Base-by-base conservation (phyloP, 2,329 filamentous ascomycete species). In the Diaporthe ampelina region DNA sequence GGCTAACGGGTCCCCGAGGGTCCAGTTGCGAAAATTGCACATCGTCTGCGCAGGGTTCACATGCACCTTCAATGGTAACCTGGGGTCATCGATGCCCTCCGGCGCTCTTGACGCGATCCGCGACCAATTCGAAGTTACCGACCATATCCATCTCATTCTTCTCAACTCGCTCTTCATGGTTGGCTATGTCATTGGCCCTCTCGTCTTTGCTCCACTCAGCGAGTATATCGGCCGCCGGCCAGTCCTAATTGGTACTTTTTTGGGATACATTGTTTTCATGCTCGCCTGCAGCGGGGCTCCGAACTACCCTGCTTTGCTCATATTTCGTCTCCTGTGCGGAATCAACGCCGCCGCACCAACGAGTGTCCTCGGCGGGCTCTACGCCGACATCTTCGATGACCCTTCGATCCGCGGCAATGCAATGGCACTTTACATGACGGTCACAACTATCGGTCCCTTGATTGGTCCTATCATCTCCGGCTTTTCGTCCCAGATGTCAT, bases 91-190 rank as follows among this genome's bases (percentile, higher is more conserved):
- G 26, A 61, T 61, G 37, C 58, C 58, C 37, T 61, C 58, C 6
- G 58, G 58, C 37, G 58, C 58, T 61, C 58, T 61, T 10, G 58
- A 61, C 26, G 58, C 58, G 1, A 43, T 61, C 35, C 43, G 58
- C 37, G 58, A n/a, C 58, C 58, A 61, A 37, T 61, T 61, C 26
- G 58, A 15, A 17, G 37, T 61, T 17, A 61, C 58, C 58, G n/a
- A 61, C n/a, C 58, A 37, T 8, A 43, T 61, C 15, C 58, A 61
- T 43, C 58, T 61, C 13, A 43, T 61, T 24, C 58, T 61, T 19
- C 58, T 61, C 58, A 61, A 61, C 58, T 61, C 58, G 35, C 58
- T 61, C 35, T 61, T 61, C 58, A 61, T 61, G 58, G 35, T 61
- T n/a, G 58, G 58, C 15, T 61, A 61, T 61, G 58, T 61, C 15